Percentiles rank a stretch among this genome's conserved stretches.
These are phyloP conservation scores for Psophocarpus tetragonolobus DNA, from an alignment of 306 rosid genomes.

Conservation along the genomic window DNA sequence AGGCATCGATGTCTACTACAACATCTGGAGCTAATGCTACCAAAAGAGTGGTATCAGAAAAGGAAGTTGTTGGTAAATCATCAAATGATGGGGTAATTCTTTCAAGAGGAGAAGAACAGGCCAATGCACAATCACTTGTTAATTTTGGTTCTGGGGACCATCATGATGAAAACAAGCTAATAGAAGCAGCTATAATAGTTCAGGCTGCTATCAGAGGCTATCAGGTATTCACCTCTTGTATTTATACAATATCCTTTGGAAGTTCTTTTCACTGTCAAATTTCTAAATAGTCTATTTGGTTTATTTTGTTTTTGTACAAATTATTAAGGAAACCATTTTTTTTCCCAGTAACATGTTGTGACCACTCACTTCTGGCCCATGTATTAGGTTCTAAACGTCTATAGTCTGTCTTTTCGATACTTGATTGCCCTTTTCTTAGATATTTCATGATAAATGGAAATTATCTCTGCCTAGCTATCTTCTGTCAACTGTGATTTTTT, in stretches of 20 bases:
- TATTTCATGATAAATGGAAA: background rate
- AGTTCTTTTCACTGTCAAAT: background rate
- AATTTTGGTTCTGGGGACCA: slow-evolving; percentile 35
- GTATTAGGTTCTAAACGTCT: background rate
- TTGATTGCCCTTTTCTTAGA: background rate
- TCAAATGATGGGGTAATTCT: slow-evolving; percentile 27
- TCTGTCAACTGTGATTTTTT: background rate
- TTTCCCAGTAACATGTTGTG: background rate
- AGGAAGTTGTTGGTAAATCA: slow-evolving; percentile 25
- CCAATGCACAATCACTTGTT: slow-evolving; percentile 30
- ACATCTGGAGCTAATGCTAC: slow-evolving; percentile 30
- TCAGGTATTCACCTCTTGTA: slow-evolving; percentile 39
- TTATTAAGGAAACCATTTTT: background rate
- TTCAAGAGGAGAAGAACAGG: slow-evolving; percentile 27
- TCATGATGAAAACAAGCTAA: slow-evolving; percentile 38
- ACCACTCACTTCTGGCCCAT: background rate
- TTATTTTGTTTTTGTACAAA: background rate
- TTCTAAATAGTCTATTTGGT: background rate
- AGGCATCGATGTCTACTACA: slow-evolving; percentile 34
- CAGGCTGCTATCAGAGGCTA: slow-evolving; percentile 67
- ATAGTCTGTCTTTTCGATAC: background rate
- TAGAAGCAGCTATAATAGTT: slow-evolving; percentile 49
- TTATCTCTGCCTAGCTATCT: background rate
- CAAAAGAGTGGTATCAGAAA: slow-evolving; percentile 35
- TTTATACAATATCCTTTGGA: background rate